Evolutionary conservation across 2,329 filamentous ascomycete genomes (phyloP), one percentile per base, ranked within the genome.

Genomic region (Endothia cerciana): DNA sequence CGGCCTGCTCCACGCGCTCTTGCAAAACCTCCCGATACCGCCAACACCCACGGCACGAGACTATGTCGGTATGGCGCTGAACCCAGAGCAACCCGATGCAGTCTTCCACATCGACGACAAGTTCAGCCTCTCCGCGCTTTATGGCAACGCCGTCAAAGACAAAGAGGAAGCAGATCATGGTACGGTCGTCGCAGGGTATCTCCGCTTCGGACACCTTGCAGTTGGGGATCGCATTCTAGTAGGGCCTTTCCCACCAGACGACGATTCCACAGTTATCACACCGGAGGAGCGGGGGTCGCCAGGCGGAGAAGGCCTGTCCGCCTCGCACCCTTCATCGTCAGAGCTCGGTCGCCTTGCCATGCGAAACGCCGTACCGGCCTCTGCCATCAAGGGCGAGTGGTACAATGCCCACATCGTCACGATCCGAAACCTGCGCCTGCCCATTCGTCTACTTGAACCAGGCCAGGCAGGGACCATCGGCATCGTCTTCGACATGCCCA

Each of bases 381-480:
- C 83, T 17, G 75, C 81, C 3, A 81, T 79, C 72, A 86, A 83
- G 70, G 87, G 83, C 19, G 89, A 92, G 76, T 98, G 94, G 94
- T 88, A 92, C 69, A 83, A 84, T 30, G 93, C 94, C 6, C 89
- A 86, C 53, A 88, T 98, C 62, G 89, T 92, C 55, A 98, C 94
- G 71, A 89, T 97, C 53, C 90, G 94, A 28, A 97, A 97, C 71
- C 82, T 99, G 10, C 88, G 94, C 5, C 82, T 97, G 3, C 92
- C 94, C 0, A 93, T 97, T 0, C 87, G 88, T 57, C 87, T 85
- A 0, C 83, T 98, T 8, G 84, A 89, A 60, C 84, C 89, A 19
- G 93, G 92, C 11, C 94, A 99, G 77, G 93, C 94, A 6, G 95
- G 94, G 0, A 97, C 94, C 0, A 85, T 99, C 63, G 94, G 94